Base-by-base conservation (phyloP, 75 land plant species). In the Ceratopteris richardii region DNA sequence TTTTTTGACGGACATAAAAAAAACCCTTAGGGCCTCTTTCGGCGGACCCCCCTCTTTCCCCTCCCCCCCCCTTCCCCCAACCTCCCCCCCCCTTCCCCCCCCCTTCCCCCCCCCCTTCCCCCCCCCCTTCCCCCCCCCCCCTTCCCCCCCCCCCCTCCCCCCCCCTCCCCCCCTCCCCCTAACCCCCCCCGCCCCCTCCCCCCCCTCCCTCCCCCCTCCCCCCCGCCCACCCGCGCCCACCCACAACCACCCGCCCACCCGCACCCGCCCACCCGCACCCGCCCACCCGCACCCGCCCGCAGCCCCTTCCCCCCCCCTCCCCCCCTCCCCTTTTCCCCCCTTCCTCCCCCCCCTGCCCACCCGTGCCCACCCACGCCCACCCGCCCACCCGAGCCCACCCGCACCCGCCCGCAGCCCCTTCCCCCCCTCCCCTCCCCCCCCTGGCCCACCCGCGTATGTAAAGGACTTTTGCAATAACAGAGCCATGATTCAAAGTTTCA, bases 351-450 rank as follows among this genome's bases (percentile, higher is more conserved):
- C n/a, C 53, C 22, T 51, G 18, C 22, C 19, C 53, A 7, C 19
- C n/a, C n/a, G n/a, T n/a, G n/a, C n/a, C n/a, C n/a, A n/a, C n/a
- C n/a, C n/a, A n/a, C n/a, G n/a, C n/a, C n/a, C n/a, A n/a, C n/a
- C n/a, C n/a, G n/a, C n/a, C n/a, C n/a, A n/a, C n/a, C n/a, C n/a
- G n/a, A n/a, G n/a, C n/a, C n/a, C n/a, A n/a, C n/a, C n/a, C n/a
- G n/a, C n/a, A n/a, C n/a, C n/a, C n/a, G n/a, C n/a, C n/a, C n/a
- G n/a, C n/a, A n/a, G n/a, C n/a, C n/a, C n/a, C n/a, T n/a, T n/a
- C n/a, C n/a, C n/a, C n/a, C 53, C 53, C 19, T 18, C 53, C n/a
- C 53, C 21, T 51, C 53, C 22, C n/a, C 53, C 19, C 19, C 53
- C 53, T 51, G n/a, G n/a, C n/a, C n/a, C n/a, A n/a, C n/a, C n/a